phyloP scores from a whole-genome alignment of 257 asterid genomes.

The Fraxinus anomala region DNA sequence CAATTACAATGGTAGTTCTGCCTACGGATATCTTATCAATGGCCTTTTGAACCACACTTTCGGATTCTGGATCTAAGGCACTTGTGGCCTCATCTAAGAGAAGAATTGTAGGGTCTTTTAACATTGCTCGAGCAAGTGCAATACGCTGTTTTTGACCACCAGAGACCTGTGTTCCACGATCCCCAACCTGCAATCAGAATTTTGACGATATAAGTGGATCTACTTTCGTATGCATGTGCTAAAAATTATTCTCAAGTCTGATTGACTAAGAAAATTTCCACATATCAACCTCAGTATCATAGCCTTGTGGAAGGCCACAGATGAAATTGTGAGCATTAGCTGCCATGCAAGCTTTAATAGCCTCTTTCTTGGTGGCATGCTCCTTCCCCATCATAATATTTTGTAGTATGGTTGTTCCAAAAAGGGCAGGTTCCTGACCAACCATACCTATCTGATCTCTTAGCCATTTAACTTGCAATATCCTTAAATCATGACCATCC shows the following conservation, averaged over 20 bases:
- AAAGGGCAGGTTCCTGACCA: conserved; percentile 84
- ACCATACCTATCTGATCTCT: conserved; percentile 89
- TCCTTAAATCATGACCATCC: conserved; percentile 77
- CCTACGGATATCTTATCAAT: conserved; percentile 67
- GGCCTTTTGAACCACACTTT: conserved; percentile 68
- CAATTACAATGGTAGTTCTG: conserved; percentile 73
- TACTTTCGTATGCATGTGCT: background rate
- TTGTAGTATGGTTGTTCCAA: conserved; percentile 70
- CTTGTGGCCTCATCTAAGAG: conserved; percentile 89
- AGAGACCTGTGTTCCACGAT: conserved; percentile 74
- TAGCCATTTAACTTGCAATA: conserved; percentile 83
- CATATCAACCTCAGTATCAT: conserved; percentile 62
- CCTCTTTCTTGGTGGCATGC: conserved; percentile 71
- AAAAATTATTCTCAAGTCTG: background rate
- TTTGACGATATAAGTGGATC: background rate
- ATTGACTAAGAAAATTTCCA: background rate
- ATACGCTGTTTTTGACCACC: conserved; percentile 90
- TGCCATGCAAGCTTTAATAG: conserved; percentile 59
- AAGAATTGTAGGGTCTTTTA: conserved; percentile 70
- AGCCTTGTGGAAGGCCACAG: conserved; percentile 67
- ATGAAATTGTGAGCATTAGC: conserved; percentile 78
- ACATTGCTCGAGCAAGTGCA: conserved; percentile 84
- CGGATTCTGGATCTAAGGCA: conserved; percentile 77
- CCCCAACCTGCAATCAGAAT: conserved; percentile 62
- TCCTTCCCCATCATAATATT: conserved; percentile 80